Base-by-base conservation (phyloP, 306 rosid species). In the Bauhinia variegata region DNA sequence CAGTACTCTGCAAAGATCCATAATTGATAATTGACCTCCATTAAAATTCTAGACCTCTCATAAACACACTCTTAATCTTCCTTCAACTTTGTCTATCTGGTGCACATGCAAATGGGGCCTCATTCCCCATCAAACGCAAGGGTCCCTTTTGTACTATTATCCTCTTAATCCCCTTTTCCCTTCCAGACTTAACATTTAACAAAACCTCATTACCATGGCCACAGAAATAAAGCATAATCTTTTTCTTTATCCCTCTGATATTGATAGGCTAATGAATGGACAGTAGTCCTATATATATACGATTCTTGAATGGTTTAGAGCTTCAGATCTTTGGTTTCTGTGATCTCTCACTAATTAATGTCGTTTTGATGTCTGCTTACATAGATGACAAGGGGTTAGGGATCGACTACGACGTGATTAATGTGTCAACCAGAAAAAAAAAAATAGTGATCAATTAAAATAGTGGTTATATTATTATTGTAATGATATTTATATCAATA, bases 101-200 rank as follows among this genome's bases (percentile, higher is more conserved):
- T 44, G 79, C 79, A 73, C 86, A 69, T 77, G 86, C 68, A 59
- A 57, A 69, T 77, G 82, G 78, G 71, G 50, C 70, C 77, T 69
- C 78, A 33, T n/a, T n/a, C 80, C 69, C 67, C 64, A 57, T 73
- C 50, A 48, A 51, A 23, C 54, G 41, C 41, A 0, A 52, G 74
- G 79, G 63, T 39, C 75, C 66, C 65, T 30, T n/a, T n/a, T 8
- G 2, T 12, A 31, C 60, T 8, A 72, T 76, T 76, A 77, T 64
- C 43, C 59, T 31, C n/a, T n/a, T n/a, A n/a, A n/a, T n/a, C n/a
- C n/a, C n/a, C 82, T 58, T 58, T 74, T 77, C 62, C 16, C 62
- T 77, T 53, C 76, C 42, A 52, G 32, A 49, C 57, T 81, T 52
- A 72, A 60, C 54, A 60, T 58, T 65, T 80, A 56, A 70, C 74